Evolutionary conservation across 1,284 basidiomycete species (phyloP).

Genomic region (Cronartium ribicola): DNA sequence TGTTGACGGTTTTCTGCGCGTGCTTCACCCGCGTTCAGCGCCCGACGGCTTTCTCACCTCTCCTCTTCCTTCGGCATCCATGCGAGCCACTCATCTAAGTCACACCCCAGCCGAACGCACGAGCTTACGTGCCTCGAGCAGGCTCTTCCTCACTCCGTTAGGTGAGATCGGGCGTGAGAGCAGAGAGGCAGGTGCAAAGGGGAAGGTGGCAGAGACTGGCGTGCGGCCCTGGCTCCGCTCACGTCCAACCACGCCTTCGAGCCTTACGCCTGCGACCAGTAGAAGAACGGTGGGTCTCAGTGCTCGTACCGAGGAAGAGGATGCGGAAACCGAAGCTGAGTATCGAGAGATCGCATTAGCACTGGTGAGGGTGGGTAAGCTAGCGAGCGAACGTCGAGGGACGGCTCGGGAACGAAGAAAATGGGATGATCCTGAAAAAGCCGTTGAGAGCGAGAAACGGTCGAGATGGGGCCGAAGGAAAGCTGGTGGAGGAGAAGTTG

Average conservation of each 20-base stretch:
- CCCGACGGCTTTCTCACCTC: not conserved
- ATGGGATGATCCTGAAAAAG: constrained; percentile 5
- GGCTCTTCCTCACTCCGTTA: not conserved
- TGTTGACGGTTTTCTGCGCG: constrained; percentile 33
- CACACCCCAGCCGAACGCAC: not conserved
- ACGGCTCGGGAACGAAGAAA: not conserved
- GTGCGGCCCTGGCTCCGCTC: constrained; percentile 3
- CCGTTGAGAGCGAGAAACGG: not conserved
- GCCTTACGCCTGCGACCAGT: constrained; percentile 17
- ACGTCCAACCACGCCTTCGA: not conserved
- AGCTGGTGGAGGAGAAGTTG: not conserved
- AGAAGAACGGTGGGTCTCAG: constrained; percentile 17
- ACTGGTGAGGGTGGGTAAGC: not conserved
- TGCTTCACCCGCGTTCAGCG: constrained; percentile 3
- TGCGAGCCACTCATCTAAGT: not conserved
- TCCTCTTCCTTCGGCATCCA: not conserved
- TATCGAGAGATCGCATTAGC: not conserved
- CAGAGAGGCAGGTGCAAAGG: not conserved
- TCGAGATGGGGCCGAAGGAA: constrained; percentile 1
- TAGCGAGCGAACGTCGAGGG: not conserved
- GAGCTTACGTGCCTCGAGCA: not conserved
- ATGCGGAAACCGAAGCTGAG: constrained; percentile 16
- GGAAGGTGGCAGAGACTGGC: constrained; percentile 42
- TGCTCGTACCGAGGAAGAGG: constrained; percentile 42
- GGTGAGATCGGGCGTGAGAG: not conserved